These are phyloP conservation scores for Spizellomyces punctatus DNA, from an alignment of 192 early-diverging fungal genomes.

Conservation along the genomic window DNA sequence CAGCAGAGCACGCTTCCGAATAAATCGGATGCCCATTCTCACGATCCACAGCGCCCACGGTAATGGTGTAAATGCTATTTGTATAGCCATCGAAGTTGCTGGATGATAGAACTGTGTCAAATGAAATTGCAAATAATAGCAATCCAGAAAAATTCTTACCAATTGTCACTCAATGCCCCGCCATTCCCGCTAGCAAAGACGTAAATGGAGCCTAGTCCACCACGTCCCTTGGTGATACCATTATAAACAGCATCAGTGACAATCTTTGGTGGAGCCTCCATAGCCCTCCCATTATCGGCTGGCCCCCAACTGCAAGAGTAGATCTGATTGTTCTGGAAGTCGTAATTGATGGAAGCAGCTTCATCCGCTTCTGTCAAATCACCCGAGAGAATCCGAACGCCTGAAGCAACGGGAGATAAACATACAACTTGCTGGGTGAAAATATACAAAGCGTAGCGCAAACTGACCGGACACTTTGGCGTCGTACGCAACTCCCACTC, in stretches of 20 bases:
- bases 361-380: constrained; percentile 93
- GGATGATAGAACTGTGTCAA: neutral
- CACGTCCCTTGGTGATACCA: constrained; percentile 82
- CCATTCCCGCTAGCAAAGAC: constrained; percentile 97
- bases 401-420: constrained; percentile 26
- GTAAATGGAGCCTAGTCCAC: constrained; percentile 84
- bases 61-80: constrained; percentile 94
- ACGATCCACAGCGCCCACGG: constrained; percentile 85
- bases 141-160: constrained; percentile 38
- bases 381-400: constrained; percentile 86
- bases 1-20: constrained; percentile 86
- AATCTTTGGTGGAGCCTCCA: constrained; percentile 81
- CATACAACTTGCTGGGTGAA: constrained; percentile 17
- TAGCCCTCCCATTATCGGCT: constrained; percentile 79
- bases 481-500: constrained; percentile 89
- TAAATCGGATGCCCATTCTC: constrained; percentile 78
- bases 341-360: constrained; percentile 86
- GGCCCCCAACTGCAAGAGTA: constrained; percentile 98
- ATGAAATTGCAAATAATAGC: neutral
- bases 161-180: constrained; percentile 78
- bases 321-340: constrained; percentile 86
- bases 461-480: constrained; percentile 78
- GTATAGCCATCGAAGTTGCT: constrained; percentile 95
- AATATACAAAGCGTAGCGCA: neutral
- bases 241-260: constrained; percentile 85